Evolutionary conservation across 768 basidiomycete genomes (phyloP).

Genomic region (Leucocoprinus sp.): DNA sequence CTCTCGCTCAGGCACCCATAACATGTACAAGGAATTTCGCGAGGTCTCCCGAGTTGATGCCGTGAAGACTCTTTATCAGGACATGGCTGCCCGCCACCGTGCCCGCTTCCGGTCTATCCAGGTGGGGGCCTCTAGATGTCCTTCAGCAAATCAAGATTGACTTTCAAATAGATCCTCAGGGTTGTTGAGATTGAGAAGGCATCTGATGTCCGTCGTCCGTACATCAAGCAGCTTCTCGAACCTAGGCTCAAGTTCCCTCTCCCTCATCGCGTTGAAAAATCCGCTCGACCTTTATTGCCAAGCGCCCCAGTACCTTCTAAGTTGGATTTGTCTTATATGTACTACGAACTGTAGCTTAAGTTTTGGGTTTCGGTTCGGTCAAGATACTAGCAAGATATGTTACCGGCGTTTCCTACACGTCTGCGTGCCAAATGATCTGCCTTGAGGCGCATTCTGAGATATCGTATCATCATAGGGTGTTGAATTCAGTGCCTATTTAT

Average conservation of each 20-base stretch:
- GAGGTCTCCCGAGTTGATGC: conserved; percentile 92
- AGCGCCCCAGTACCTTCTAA: conserved; percentile 70
- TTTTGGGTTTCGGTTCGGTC: too few relatives aligned
- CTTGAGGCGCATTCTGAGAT: too few relatives aligned
- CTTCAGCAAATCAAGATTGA: background rate
- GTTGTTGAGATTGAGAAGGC: conserved; percentile 93
- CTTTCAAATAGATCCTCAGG: conserved; percentile 71
- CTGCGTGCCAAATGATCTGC: too few relatives aligned
- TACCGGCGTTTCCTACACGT: too few relatives aligned
- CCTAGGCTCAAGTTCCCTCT: conserved; percentile 96
- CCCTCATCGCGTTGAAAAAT: conserved; percentile 80
- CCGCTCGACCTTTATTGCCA: conserved; percentile 74
- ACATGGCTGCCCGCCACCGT: conserved; percentile 99
- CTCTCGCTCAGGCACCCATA: conserved; percentile 98
- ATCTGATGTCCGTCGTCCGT: conserved; percentile 88
- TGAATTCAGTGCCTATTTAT: too few relatives aligned
- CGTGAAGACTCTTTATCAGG: conserved; percentile 96
- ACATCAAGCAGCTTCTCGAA: conserved; percentile 92
- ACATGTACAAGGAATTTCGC: conserved; percentile 99
- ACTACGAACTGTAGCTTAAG: too few relatives aligned
- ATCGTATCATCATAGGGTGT: too few relatives aligned
- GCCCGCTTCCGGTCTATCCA: conserved; percentile 99
- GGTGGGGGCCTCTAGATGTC: conserved; percentile 36
- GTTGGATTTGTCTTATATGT: background rate
- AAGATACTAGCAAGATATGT: too few relatives aligned